Base-by-base conservation (phyloP, 805 yeast species). In the Ogataea corticis region DNA sequence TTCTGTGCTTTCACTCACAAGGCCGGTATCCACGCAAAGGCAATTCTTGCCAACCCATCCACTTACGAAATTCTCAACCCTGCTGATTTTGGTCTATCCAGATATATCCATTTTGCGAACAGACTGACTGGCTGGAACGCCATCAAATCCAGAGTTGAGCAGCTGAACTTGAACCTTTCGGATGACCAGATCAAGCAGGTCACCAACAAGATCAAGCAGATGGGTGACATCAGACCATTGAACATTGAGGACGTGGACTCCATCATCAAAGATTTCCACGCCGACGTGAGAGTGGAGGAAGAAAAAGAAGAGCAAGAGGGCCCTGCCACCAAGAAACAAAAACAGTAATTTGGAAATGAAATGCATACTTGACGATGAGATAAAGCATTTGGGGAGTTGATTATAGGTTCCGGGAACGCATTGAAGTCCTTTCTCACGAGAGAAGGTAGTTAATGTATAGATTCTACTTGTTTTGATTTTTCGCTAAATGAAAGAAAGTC, bases 111-210 rank as follows among this genome's bases (percentile, higher is more conserved):
- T 60, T 78, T 78, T 55, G 83, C 83, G 50, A 77, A 77, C 67
- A 69, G 82, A 59, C 70, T 78, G 59, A 78, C 83, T 12, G 83
- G 83, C 29, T 78, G 83, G 83, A 78, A 77, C 58, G 83, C 83
- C 30, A 78, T 78, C 64, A 78, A 78, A 61, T 71, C 80, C 30
- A 71, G 83, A 66, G 82, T 78, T 42, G 83, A 78, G 59, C 83
- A 78, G 57, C 70, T 78, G 67, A 78, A 78, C 58, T 68, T 78
- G 65, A 66, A 75, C 54, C 67, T 78, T 59, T 68, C 78, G 36
- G 83, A 78, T 58, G 80, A 75, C 46, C 83, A 78, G 65, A 70
- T 77, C 59, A 78, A 78, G 65, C 76, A 70, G 56, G 80, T 78
- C 33, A 78, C 83, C 4, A 61, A 62, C 51, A 77, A 77, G 65